Conservation (phyloP, 345 rosid genomes). For the Lepidium africanum region DNA sequence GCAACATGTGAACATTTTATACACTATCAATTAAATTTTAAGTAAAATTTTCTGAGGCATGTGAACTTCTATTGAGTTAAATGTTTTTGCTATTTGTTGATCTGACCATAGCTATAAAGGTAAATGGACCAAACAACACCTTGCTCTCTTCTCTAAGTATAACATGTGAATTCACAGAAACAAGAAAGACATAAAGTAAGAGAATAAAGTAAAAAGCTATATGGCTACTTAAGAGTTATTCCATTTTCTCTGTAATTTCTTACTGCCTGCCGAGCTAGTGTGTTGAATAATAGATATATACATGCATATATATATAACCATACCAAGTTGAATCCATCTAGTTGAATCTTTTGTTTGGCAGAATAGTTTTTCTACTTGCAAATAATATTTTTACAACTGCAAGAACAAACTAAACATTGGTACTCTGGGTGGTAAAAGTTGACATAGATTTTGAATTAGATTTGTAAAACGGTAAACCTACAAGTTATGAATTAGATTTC, state of each 20-base stretch:
- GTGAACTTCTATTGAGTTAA: constrained; percentile 18
- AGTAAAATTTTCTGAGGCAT: not conserved
- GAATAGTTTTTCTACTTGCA: no score
- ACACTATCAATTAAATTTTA: not conserved
- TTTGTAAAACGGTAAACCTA: no score
- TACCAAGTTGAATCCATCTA: no score
- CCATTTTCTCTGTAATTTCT: not conserved
- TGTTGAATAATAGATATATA: no score
- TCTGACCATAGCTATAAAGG: constrained; percentile 2
- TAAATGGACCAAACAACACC: constrained; percentile 22
- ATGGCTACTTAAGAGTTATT: not conserved
- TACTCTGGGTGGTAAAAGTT: no score
- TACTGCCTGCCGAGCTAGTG: no score
- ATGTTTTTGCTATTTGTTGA: constrained; percentile 11
- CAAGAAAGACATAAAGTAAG: constrained; percentile 23
- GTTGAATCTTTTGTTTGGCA: no score
- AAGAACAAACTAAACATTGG: no score
- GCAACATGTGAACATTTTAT: constrained; percentile 23
- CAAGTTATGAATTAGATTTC: no score
- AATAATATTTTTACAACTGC: no score
- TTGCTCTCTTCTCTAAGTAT: constrained; percentile 7
- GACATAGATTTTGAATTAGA: no score
- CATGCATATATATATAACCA: no score
- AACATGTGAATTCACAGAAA: constrained; percentile 32
- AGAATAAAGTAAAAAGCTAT: constrained; percentile 23